Conservation (phyloP, 352 stramenopile genomes). For the Pythium graminicola region DNA sequence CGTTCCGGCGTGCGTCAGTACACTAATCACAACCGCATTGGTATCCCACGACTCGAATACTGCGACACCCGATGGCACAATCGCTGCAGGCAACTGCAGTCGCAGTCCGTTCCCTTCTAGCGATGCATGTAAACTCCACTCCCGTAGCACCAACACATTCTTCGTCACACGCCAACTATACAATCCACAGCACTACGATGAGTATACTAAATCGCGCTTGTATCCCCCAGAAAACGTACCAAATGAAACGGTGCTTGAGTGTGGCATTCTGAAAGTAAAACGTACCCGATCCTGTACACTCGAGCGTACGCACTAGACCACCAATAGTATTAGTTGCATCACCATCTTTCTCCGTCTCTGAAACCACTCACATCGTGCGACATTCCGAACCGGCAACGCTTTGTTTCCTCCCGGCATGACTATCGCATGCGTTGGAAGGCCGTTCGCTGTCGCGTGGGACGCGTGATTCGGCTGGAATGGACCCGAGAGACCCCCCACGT, state of each 20-base stretch:
- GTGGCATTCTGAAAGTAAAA: conserved; percentile 72
- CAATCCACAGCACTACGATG: conserved; percentile 1
- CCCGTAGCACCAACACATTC: conserved; percentile 63
- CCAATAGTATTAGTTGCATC: neutral
- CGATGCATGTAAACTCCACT: conserved; percentile 64
- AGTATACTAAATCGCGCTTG: neutral
- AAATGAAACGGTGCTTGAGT: conserved; percentile 63
- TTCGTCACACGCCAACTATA: conserved; percentile 60
- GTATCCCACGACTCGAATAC: conserved; percentile 60
- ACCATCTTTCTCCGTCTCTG: neutral
- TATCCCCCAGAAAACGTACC: conserved; percentile 14
- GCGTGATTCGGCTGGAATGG: neutral
- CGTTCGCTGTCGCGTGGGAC: neutral
- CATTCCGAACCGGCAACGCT: conserved; percentile 45
- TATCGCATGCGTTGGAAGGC: conserved; percentile 29
- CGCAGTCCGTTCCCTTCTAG: conserved; percentile 49
- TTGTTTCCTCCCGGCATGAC: conserved; percentile 21
- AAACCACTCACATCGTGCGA: conserved; percentile 34
- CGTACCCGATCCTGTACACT: conserved; percentile 55
- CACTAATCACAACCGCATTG: conserved; percentile 44
- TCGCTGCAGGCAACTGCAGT: conserved; percentile 48
- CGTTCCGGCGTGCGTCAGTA: conserved; percentile 59
- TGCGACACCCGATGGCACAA: conserved; percentile 50
- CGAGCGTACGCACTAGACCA: conserved; percentile 44
- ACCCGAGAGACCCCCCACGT: neutral